Percentiles rank a stretch among this genome's conserved stretches.
phyloP scores from a whole-genome alignment of 805 yeast species.

The Saccharomycopsis malanga region DNA sequence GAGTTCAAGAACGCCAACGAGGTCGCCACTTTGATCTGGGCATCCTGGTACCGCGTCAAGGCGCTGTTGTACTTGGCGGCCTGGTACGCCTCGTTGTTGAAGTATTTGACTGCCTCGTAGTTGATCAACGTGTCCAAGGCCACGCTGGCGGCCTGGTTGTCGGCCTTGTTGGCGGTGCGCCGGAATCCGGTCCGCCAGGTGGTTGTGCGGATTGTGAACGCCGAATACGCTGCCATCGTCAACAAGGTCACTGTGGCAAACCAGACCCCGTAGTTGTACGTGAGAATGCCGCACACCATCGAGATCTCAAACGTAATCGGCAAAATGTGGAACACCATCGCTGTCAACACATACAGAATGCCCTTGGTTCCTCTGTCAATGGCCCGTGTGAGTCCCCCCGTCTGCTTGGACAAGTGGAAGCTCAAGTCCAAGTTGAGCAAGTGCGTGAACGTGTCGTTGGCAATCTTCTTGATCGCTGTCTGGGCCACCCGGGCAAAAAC shows the following conservation, averaged over 20 bases:
- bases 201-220: slow-evolving; percentile 86
- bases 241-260: slow-evolving; percentile 84
- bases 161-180: slow-evolving; percentile 84
- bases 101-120: slow-evolving; percentile 89
- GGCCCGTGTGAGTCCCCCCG: slow-evolving; percentile 94
- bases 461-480: slow-evolving; percentile 84
- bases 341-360: slow-evolving; percentile 83
- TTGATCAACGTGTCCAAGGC: slow-evolving; percentile 91
- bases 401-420: slow-evolving; percentile 85
- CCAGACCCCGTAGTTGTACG: slow-evolving; percentile 82
- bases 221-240: slow-evolving; percentile 84
- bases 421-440: slow-evolving; percentile 76
- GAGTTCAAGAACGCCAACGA: slow-evolving; percentile 72
- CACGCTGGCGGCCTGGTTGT: slow-evolving; percentile 90
- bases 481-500: slow-evolving; percentile 94
- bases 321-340: slow-evolving; percentile 95
- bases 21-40: slow-evolving; percentile 72
- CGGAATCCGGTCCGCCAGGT: slow-evolving; percentile 95
- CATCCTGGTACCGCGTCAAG: slow-evolving; percentile 60
- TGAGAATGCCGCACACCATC: slow-evolving; percentile 87
- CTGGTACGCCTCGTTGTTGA: slow-evolving; percentile 82
- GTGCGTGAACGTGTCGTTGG: slow-evolving; percentile 79
- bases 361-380: slow-evolving; percentile 98
- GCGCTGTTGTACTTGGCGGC: slow-evolving; percentile 74
- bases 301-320: slow-evolving; percentile 90